Base-by-base conservation (phyloP, 768 basidiomycete genomes). In the Brasilioporus rufonigricans region DNA sequence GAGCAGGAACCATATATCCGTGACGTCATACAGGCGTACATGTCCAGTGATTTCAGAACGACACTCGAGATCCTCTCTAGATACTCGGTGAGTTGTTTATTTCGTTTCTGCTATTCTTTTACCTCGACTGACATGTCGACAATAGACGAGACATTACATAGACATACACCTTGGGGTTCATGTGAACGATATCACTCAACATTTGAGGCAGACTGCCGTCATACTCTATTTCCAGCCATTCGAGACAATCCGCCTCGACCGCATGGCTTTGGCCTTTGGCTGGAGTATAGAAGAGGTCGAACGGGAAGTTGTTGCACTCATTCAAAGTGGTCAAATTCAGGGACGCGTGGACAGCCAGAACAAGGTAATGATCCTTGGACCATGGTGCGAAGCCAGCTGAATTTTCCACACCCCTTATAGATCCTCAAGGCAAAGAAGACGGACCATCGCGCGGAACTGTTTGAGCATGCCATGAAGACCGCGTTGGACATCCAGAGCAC, bases 151-250 rank as follows among this genome's bases (percentile, higher is more conserved):
- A 35, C 89, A 95, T 65, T 73, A 77, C 41, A 73, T 92, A 50
- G 91, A 94, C 66, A 79, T 91, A 40, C 89, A 95, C 69, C 80
- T 97, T 18, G 73, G 78, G 6, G 66, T 75, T 5, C 93, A 97
- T 65, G 78, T 93, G 36, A 61, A 72, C 48, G 79, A 79, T 12
- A 76, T 98, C 45, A 81, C 82, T 35, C 78, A 77, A 62, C 76
- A 83, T 29, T 88, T 98, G 70, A 84, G 83, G 38, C 84, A 87
- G 60, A 85, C 84, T 55, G 87, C 92, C 0, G 77, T 98, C 46
- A 76, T 83, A n/a, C 81, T 93, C 45, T 98, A 95, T 73, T 93
- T 97, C 77, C 82, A 86, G 61, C 95, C 95, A 0, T 98, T 94
- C 70, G 80, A 88, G 26, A 84, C 89, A 10, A 91, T 97, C 67